Evolutionary conservation across 768 basidiomycete species (phyloP).

Genomic region (Boletus huronensis): DNA sequence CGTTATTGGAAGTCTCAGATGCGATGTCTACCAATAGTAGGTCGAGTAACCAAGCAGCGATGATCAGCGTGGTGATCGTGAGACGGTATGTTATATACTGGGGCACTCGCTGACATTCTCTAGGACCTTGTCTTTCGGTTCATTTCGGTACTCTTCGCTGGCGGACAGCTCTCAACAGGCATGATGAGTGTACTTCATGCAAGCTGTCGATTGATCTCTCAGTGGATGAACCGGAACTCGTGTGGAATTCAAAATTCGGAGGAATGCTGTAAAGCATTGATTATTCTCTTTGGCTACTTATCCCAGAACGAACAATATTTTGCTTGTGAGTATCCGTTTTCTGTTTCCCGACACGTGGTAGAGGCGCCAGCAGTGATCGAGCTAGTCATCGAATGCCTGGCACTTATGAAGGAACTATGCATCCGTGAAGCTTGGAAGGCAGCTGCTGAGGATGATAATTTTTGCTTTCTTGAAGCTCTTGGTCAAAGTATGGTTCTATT

Average conservation of each 20-base stretch:
- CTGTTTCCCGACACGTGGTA: not conserved
- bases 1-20: not conserved
- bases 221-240: slow-evolving; percentile 22
- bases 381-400: slow-evolving; percentile 18
- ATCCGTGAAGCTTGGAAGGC: slow-evolving; percentile 22
- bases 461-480: slow-evolving; percentile 14
- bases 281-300: slow-evolving; percentile 24
- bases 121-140: slow-evolving; percentile 25
- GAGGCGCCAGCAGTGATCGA: slow-evolving; percentile 16
- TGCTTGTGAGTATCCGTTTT: slow-evolving; percentile 12
- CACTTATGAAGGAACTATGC: slow-evolving; percentile 9
- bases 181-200: slow-evolving; percentile 17
- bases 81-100: slow-evolving; percentile 3
- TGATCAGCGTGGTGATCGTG: slow-evolving; percentile 29
- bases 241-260: slow-evolving; percentile 27
- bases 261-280: slow-evolving; percentile 30
- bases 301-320: slow-evolving; percentile 20
- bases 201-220: slow-evolving; percentile 18
- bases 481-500: slow-evolving; percentile 17
- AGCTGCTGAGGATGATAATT: slow-evolving; percentile 7
- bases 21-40: not conserved
- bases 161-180: slow-evolving; percentile 12
- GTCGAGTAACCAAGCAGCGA: slow-evolving; percentile 1
- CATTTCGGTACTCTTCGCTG: slow-evolving; percentile 15
- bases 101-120: slow-evolving; percentile 3